Evolutionary conservation across 2,329 filamentous ascomycete genomes (phyloP), one percentile per base, ranked within the genome.

Genomic region (Knufia fluminis): DNA sequence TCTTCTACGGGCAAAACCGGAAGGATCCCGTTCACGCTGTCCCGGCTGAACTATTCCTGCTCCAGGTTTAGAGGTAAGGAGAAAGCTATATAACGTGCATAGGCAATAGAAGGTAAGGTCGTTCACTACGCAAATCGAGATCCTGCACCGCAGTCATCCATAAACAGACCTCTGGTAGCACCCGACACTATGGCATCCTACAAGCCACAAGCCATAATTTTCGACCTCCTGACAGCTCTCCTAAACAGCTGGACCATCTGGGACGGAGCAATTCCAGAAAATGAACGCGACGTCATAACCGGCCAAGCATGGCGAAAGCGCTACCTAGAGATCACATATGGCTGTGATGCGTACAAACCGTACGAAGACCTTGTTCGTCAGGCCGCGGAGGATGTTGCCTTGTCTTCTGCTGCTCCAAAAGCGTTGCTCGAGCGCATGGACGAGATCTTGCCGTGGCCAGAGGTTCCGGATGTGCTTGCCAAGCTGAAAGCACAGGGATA

Each of bases 211-310:
- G 68, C 60, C 41, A 59, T 70, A 1, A 52, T 70, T 24, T 70
- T 71, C 26, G 67, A 71, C 50, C 66, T 70, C 23, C 63, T 71
- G 20, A 70, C 68, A 1, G 67, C 59, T 12, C 63, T 70, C 0
- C 54, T 68, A 4, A 62, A 71, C 57, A 68, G 66, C 2, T 69
- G 67, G 68, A 61, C 55, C 12, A 53, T 69, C 7, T 71, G 68
- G 68, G 48, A 57, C 49, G 47, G 38, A 9, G 52, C 56, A 16
- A 56, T 54, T 17, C 52, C 39, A 8, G 45, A 49, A 20, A 9
- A 6, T 17, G 40, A 50, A 39, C 26, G 41, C 28, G 7, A 26
- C 9, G 57, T 66, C 49, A 54, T 17, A 23, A 20, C 4, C 33
- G 48, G 48, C 4, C 40, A 43, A 36, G 57, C 49, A 16, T 71